Evolutionary conservation across 768 basidiomycete genomes (phyloP).

Genomic region (Pulveroboletus sp.): DNA sequence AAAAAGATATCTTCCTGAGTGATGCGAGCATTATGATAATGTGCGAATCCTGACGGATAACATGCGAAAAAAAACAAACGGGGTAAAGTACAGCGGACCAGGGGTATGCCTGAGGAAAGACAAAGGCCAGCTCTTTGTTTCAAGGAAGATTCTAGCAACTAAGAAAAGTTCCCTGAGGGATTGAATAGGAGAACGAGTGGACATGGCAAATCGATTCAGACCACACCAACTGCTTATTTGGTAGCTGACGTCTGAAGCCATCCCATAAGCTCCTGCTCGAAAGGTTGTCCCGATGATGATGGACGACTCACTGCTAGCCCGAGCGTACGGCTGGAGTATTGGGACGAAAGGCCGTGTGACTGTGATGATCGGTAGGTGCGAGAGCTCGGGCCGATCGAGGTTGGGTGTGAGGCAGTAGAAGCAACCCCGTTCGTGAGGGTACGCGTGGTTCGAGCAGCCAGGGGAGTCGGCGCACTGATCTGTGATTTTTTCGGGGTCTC

Average conservation of each 20-base stretch:
- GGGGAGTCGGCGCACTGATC: constrained; percentile 83
- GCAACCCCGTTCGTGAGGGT: constrained; percentile 46
- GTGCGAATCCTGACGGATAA: constrained; percentile 35
- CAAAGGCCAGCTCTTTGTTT: constrained; percentile 35
- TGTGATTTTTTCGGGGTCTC: constrained; percentile 86
- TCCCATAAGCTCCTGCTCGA: constrained; percentile 34
- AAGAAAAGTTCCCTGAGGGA: constrained; percentile 16
- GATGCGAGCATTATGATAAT: constrained; percentile 38
- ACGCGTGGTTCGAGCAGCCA: constrained; percentile 71
- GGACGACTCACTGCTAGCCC: constrained; percentile 59
- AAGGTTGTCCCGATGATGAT: constrained; percentile 33
- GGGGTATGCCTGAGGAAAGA: constrained; percentile 33
- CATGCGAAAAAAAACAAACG: constrained; percentile 29
- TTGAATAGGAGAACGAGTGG: constrained; percentile 6
- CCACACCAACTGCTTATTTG: constrained; percentile 22
- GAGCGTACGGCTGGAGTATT: constrained; percentile 71
- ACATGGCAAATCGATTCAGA: constrained; percentile 8
- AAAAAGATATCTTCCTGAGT: constrained; percentile 23
- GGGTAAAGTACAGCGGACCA: constrained; percentile 41
- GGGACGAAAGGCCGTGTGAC: constrained; percentile 63
- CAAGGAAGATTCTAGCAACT: constrained; percentile 26
- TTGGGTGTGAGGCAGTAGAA: constrained; percentile 56
- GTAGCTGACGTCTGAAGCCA: constrained; percentile 35
- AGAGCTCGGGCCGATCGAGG: constrained; percentile 55
- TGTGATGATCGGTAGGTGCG: constrained; percentile 67